Evolutionary conservation across 345 rosid genomes (phyloP), one percentile per base, ranked within the genome.

Genomic region (Pistacia integerrima): DNA sequence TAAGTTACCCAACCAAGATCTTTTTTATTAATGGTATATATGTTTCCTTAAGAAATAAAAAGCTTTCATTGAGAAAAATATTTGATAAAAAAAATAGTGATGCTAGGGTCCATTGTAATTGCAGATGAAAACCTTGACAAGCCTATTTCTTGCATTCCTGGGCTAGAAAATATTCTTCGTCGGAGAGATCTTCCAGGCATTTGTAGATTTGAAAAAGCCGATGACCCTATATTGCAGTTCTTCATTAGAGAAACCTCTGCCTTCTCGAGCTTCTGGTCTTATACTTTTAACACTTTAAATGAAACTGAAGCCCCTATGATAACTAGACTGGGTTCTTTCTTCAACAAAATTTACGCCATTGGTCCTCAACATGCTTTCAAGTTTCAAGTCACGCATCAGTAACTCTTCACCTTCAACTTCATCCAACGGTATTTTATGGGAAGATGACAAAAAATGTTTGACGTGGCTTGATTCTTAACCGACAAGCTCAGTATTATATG

Each of bases 251-350:
- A 79, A 49, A 55, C 51, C 70, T 3, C 25, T 1, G 8, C 51
- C 58, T 52, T 70, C 69, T 44, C 67, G 63, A 59, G 86, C 82
- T 28, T 46, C 70, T 2, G 87, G 68, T 3, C 79, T 85, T 3
- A 81, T 88, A 16, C 77, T n/a, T n/a, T n/a, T n/a, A n/a, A n/a
- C n/a, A n/a, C n/a, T 88, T 68, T 84, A 11, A 80, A 84, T 9
- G 83, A 73, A 61, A 67, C 84, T 0, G 89, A 87, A 79, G 80
- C 7, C 1, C 80, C 83, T 14, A 33, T 79, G 8, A 69, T 85
- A 3, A 48, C 82, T 10, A 69, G 64, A 61, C 64, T 86, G 4
- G 38, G 49, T 8, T 73, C 77, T 30, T 14, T 51, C 0, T 56
- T 59, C 54, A 44, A 79, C 11, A 82, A 77, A 25, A 65, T 73